Evolutionary conservation across 306 rosid species (phyloP).

Genomic region (Cucurbita ficifolia): DNA sequence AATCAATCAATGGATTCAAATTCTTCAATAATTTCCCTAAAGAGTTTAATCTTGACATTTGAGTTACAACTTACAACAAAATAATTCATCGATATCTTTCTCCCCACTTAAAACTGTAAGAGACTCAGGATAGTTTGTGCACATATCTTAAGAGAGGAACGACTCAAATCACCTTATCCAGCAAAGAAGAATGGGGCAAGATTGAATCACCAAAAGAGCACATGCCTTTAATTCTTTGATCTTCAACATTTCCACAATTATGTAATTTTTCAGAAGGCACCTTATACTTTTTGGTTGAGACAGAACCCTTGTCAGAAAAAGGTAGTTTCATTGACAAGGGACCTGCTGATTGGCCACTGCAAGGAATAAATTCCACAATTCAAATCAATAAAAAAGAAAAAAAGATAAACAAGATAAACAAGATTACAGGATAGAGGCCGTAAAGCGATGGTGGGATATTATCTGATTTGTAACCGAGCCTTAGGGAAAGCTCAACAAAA

Average conservation of each 20-base stretch:
- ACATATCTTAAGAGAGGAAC: not conserved
- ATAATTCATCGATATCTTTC: not conserved
- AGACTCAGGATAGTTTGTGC: not conserved
- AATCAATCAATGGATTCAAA: not conserved
- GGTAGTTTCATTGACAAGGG: conserved; percentile 45
- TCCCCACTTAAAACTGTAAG: not conserved
- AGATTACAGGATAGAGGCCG: not conserved
- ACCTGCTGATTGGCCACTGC: conserved; percentile 71
- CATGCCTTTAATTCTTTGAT: conserved; percentile 9
- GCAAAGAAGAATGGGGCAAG: conserved; percentile 21
- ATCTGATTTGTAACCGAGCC: not conserved
- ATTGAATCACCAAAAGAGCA: conserved; percentile 19
- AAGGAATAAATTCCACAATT: conserved; percentile 10
- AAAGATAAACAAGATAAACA: not conserved
- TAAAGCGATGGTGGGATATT: not conserved
- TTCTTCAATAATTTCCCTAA: not conserved
- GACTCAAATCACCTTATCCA: conserved; percentile 31
- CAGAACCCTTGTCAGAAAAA: conserved; percentile 10
- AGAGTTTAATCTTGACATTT: not conserved
- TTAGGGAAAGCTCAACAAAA: not conserved
- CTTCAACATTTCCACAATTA: conserved; percentile 17
- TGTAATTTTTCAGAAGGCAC: conserved; percentile 15
- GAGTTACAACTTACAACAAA: not conserved
- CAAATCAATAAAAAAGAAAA: not conserved
- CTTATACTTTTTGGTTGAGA: conserved; percentile 15